These are phyloP conservation scores for Boletus subcaerulescens DNA, from an alignment of 768 basidiomycete species.

Conservation along the genomic window DNA sequence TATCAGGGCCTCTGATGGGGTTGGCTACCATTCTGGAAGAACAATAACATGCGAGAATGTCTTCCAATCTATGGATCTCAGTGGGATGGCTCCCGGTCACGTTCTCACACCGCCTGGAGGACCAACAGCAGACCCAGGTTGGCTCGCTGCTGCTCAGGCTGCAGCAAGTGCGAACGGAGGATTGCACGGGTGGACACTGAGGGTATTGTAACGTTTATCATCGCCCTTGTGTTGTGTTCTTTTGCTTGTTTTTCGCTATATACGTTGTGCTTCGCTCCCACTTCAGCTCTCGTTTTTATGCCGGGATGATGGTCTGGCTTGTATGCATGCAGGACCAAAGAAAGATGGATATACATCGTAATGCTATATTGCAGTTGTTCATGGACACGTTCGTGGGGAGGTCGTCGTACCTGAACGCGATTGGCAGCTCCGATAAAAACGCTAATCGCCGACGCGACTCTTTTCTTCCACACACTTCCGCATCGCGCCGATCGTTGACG, in stretches of 20 bases:
- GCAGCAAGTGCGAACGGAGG: conserved; percentile 64
- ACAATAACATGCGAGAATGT: conserved; percentile 81
- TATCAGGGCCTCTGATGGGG: conserved; percentile 78
- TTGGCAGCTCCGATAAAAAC: conserved; percentile 19
- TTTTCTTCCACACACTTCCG: conserved; percentile 1
- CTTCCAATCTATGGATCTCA: conserved; percentile 66
- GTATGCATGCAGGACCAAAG: conserved; percentile 2
- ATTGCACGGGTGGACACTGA: conserved; percentile 75
- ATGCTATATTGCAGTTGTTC: conserved; percentile 21
- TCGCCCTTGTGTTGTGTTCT: conserved; percentile 24
- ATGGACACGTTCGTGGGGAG: conserved; percentile 27
- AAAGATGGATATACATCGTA: conserved; percentile 22
- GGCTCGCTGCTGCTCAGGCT: conserved; percentile 74
- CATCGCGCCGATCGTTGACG: conserved; percentile 9
- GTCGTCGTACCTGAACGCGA: not conserved
- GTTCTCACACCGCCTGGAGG: conserved; percentile 45
- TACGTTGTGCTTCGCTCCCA: conserved; percentile 21
- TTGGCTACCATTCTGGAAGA: conserved; percentile 85
- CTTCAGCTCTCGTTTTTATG: conserved; percentile 7
- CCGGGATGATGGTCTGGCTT: conserved; percentile 10
- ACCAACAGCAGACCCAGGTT: conserved; percentile 53
- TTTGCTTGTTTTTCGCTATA: conserved; percentile 27
- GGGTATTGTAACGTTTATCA: conserved; percentile 58
- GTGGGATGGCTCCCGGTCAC: conserved; percentile 43
- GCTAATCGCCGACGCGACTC: not conserved